Evolutionary conservation across 2,329 filamentous ascomycete species (phyloP), one percentile per base, ranked within the genome.

Genomic region (Calonectria ilicicola): DNA sequence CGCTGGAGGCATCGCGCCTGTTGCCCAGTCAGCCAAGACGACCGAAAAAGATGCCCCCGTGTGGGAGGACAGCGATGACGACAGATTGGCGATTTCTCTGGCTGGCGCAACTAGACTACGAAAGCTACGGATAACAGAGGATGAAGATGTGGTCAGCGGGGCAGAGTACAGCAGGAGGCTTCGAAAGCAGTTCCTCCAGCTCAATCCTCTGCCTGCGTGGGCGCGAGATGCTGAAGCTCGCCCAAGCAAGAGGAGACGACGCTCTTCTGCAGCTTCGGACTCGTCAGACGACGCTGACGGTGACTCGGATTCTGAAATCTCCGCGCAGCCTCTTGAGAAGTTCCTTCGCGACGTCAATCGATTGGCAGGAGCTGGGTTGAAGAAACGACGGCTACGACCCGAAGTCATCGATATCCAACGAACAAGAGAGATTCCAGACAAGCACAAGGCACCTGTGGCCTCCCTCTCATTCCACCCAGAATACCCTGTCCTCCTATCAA

Each of bases 1-100:
- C 1, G 21, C 72, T 47, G 69, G 58, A 26, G 83, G 85, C 26
- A 77, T 79, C n/a, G 82, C 79, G 23, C 80, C 85, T 32, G 78
- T 78, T 12, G 68, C 80, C 7, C 81, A 84, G 42, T 65, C 80
- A 21, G 40, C 75, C 49, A 76, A 79, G 23, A 72, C 79, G 27
- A 73, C 74, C 32, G 78, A 80, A 19, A 79, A 75, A 58, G 86
- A 89, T 49, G 86, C 87, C 23, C 89, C 93, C 3, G 94, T 92
- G 1, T 99, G 97, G 97, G 92, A 96, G 77, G 97, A 99, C 82
- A 98, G 96, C 83, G 97, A 99, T 79, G 97, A 99, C 81, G 97
- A 98, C 81, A 91, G 94, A 67, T 86, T 98, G 74, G 91, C 92
- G 8, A 89, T 99, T 62, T 98, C 96, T 17, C 89, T 99, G 46